These are phyloP conservation scores for Diaporthe ilicicola DNA, from an alignment of 2,329 filamentous ascomycete genomes.

Conservation along the genomic window DNA sequence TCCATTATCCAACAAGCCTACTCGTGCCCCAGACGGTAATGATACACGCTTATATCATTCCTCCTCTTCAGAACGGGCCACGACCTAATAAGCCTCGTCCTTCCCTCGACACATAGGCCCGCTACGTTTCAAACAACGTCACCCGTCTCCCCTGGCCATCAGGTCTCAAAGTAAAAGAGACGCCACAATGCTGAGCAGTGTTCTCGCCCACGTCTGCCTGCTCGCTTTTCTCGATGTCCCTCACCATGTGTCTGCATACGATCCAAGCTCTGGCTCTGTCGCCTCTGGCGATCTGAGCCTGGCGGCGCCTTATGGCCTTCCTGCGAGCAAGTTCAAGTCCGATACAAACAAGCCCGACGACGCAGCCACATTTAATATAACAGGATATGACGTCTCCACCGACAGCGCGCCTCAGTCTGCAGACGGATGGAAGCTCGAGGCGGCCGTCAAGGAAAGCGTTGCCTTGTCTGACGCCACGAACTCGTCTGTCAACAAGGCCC, in stretches of 20 bases:
- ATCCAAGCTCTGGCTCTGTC: constrained; percentile 10
- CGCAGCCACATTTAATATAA: constrained; percentile 21
- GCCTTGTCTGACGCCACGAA: constrained; percentile 23
- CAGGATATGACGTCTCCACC: constrained; percentile 24
- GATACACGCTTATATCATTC: not conserved
- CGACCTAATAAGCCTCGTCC: not conserved
- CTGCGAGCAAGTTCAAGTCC: constrained; percentile 20
- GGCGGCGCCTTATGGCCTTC: constrained; percentile 21
- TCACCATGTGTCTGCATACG: not conserved
- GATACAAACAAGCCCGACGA: constrained; percentile 15
- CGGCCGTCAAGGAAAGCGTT: constrained; percentile 17
- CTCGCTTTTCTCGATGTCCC: not conserved
- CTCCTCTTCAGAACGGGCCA: not conserved
- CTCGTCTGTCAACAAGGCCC: constrained; percentile 1
- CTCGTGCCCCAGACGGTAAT: not conserved
- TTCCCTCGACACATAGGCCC: not conserved
- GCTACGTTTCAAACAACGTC: not conserved
- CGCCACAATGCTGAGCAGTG: not conserved
- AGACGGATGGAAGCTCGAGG: constrained; percentile 25
- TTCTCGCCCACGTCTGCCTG: not conserved
- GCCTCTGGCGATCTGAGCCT: constrained; percentile 2
- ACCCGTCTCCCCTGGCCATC: not conserved
- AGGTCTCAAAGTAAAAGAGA: not conserved
- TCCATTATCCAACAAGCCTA: not conserved
- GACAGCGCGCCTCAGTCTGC: not conserved